Base-by-base conservation (phyloP, 1,284 basidiomycete species). In the Moesziomyces globuligerus region DNA sequence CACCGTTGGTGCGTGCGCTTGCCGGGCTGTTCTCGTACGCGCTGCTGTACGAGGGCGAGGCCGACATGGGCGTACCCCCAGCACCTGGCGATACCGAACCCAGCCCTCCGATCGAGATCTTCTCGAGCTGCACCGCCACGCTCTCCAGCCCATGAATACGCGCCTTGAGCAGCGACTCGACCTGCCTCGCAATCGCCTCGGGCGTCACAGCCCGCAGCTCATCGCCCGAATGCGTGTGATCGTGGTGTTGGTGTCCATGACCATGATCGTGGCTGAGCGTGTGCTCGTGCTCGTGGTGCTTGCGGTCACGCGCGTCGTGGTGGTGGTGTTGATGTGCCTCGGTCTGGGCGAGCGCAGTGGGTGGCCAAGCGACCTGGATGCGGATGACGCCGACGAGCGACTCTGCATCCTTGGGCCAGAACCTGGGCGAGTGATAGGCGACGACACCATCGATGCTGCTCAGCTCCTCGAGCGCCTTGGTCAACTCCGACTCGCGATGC, bases 341-440 rank as follows among this genome's bases (percentile, higher is more conserved):
- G 9, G 25, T 13, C 4, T 42, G 34, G 7, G 83, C 20, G 84
- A 84, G 17, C 89, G 78, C n/a, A 83, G 80, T 10, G 80, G 74
- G 10, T 89, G 85, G 39, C 85, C 84, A 66, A 87, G 85, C 23
- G 7, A 73, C 53, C 40, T 73, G 70, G 3, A 75, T 40, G 9
- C 72, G 53, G 34, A 98, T 92, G 2, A 92, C 92, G 18, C 95
- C 95, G 73, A 97, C 89, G 29, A 96, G 81, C 42, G 88, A 89
- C 10, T 88, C 87, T 3, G 91, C 88, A 81, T 97, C 95, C 83
- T 96, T 93, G 0, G 94, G 94, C 96, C 96, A 98, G 84, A 99
- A 96, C 17, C 93, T 88, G 0, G 94, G 89, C 2, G 87, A 86
- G 2, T 89, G 89, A 83, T 91, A 96, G 1, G 90, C 91, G 0